Percentiles rank a stretch among this genome's conserved stretches.
These are phyloP conservation scores for Chytriomyces sp. DNA, from an alignment of 192 early-diverging fungal genomes.

Conservation along the genomic window DNA sequence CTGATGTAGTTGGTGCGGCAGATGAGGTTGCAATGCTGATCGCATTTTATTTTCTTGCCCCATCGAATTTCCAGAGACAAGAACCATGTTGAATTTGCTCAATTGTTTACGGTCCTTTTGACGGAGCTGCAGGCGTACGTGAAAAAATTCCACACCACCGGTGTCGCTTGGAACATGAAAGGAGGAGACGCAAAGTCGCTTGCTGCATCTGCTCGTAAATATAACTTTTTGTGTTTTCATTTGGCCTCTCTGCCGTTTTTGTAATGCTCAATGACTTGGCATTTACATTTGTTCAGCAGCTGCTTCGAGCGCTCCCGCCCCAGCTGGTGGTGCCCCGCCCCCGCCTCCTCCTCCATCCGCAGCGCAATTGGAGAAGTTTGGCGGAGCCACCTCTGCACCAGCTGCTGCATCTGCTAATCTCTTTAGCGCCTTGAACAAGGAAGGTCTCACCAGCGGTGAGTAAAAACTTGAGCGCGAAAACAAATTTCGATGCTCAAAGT, in stretches of 20 bases:
- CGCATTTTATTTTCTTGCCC: too few relatives aligned
- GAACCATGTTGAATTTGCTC: conserved; percentile 86
- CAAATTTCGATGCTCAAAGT: neutral
- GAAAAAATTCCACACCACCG: conserved; percentile 86
- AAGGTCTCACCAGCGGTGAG: conserved; percentile 43
- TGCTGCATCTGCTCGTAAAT: conserved; percentile 1
- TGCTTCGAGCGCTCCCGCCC: conserved; percentile 48
- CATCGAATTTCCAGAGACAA: conserved; percentile 23
- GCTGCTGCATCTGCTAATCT: conserved; percentile 37
- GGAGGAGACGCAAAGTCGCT: conserved; percentile 63
- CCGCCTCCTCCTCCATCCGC: conserved; percentile 44
- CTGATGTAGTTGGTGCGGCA: conserved; percentile 15
- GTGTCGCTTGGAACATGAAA: conserved; percentile 89
- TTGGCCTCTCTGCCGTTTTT: neutral
- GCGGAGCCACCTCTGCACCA: conserved; percentile 17
- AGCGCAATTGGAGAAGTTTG: conserved; percentile 1
- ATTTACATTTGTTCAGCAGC: conserved; percentile 35
- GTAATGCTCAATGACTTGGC: neutral
- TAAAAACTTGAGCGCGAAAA: conserved; percentile 64
- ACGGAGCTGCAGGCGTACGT: conserved; percentile 84
- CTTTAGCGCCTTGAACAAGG: conserved; percentile 88
- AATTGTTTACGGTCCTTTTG: conserved; percentile 70
- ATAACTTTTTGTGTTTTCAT: neutral
- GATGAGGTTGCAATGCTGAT: too few relatives aligned
- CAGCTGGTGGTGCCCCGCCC: conserved; percentile 18